These are phyloP conservation scores for Amylostereum areolatum DNA, from an alignment of 1,284 basidiomycete species.

Conservation along the genomic window DNA sequence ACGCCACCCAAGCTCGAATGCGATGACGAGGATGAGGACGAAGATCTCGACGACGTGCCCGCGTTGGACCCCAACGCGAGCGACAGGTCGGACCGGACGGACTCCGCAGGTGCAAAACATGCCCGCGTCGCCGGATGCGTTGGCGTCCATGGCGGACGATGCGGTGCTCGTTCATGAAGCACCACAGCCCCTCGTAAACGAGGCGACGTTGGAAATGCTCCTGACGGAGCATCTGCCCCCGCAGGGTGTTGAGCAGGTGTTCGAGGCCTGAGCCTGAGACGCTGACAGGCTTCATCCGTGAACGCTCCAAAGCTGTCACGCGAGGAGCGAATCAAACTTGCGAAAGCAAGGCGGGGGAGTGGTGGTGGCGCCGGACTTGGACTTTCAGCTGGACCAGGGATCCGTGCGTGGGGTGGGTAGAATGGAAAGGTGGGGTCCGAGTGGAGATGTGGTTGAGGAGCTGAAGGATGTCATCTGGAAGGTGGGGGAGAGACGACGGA, in stretches of 20 bases:
- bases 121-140: conserved; percentile 9
- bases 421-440: conserved; percentile 58
- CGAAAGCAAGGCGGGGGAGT: conserved; percentile 48
- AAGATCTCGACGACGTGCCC: conserved; percentile 42
- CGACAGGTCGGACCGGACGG: conserved; percentile 47
- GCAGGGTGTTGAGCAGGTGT: conserved; percentile 70
- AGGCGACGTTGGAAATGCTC: conserved; percentile 51
- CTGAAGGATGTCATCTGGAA: conserved; percentile 81
- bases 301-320: conserved; percentile 58
- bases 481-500: conserved; percentile 62
- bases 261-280: conserved; percentile 55
- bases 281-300: conserved; percentile 36
- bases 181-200: conserved; percentile 31
- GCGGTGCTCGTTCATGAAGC: conserved; percentile 9
- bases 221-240: conserved; percentile 47
- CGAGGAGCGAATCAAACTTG: conserved; percentile 64
- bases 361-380: conserved; percentile 14
- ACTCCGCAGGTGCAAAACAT: conserved; percentile 20
- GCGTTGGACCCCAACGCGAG: conserved; percentile 44
- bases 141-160: background rate
- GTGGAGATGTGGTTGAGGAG: conserved; percentile 75
- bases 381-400: conserved; percentile 2
- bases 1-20: conserved; percentile 29
- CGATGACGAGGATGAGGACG: conserved; percentile 25
- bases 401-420: conserved; percentile 8